Evolutionary conservation across 2,329 filamentous ascomycete genomes (phyloP).

Genomic region (Nemania diffusa): DNA sequence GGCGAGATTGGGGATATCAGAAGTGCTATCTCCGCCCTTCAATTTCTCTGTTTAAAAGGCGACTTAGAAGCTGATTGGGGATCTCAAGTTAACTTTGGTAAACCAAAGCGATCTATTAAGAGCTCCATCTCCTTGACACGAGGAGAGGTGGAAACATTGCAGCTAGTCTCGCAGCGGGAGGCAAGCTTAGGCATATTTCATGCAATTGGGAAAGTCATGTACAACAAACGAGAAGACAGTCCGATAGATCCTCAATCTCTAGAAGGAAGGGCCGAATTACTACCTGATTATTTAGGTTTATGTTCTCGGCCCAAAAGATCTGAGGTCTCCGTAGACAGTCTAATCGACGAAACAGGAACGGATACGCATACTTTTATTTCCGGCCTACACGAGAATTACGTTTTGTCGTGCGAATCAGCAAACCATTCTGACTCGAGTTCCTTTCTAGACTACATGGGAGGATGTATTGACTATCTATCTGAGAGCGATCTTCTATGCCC

Average conservation of each 20-base stretch:
- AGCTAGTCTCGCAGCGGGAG: conserved; percentile 86
- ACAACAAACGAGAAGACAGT: conserved; percentile 84
- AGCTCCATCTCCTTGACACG: conserved; percentile 72
- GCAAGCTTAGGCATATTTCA: conserved; percentile 94
- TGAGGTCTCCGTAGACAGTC: conserved; percentile 74
- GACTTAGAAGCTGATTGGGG: conserved; percentile 81
- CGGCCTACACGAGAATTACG: conserved; percentile 93
- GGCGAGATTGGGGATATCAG: conserved; percentile 91
- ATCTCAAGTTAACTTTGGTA: conserved; percentile 76
- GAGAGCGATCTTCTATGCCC: conserved; percentile 87
- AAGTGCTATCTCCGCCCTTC: conserved; percentile 89
- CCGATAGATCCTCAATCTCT: conserved; percentile 50
- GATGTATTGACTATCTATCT: conserved; percentile 87
- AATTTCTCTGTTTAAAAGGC: conserved; percentile 89
- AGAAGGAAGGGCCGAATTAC: conserved; percentile 59
- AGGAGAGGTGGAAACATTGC: conserved; percentile 81
- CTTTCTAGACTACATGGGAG: conserved; percentile 81
- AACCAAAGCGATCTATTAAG: conserved; percentile 70
- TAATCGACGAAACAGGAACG: conserved; percentile 94
- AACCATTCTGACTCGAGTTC: conserved; percentile 62
- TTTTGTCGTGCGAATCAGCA: conserved; percentile 78
- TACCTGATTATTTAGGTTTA: conserved; percentile 69
- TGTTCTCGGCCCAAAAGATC: conserved; percentile 69
- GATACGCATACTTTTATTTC: conserved; percentile 91
- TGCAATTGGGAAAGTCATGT: conserved; percentile 93